Conservation (phyloP, 306 rosid genomes). For the Vigna unguiculata region DNA sequence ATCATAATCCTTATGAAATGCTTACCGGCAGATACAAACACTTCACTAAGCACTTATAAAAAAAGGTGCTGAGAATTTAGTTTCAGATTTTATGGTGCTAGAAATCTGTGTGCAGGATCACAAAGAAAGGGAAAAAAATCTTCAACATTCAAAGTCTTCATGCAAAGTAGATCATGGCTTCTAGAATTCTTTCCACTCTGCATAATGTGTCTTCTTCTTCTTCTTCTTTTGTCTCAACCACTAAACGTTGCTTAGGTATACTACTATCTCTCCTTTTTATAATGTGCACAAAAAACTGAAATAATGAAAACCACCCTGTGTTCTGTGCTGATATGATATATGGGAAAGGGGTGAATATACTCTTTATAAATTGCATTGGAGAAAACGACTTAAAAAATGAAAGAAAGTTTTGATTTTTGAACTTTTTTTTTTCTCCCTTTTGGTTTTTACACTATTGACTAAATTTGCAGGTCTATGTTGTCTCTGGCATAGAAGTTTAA, state of each 20-base stretch:
- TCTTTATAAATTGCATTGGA: neutral
- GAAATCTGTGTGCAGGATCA: neutral
- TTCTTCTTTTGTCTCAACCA: slow-evolving; percentile 35
- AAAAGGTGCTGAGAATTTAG: no score
- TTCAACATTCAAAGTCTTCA: neutral
- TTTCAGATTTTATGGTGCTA: neutral
- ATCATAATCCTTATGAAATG: no score
- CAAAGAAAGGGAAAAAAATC: neutral
- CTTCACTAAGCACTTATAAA: no score
- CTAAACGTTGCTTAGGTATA: slow-evolving; percentile 47
- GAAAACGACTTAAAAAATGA: neutral
- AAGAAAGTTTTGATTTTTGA: slow-evolving; percentile 19
- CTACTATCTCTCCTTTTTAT: neutral
- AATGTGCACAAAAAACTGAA: neutral
- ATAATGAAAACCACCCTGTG: neutral
- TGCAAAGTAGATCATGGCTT: slow-evolving; percentile 42
- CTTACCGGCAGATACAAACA: no score
- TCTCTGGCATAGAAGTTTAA: slow-evolving; percentile 46
- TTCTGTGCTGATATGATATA: no score
- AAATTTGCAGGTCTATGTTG: slow-evolving; percentile 48
- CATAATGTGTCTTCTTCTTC: slow-evolving; percentile 11
- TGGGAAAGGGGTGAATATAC: no score
- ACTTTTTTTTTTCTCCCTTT: neutral
- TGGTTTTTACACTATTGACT: neutral
- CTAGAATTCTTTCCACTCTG: slow-evolving; percentile 41